Evolutionary conservation across 228 moss, liverwort and hornwort genomes (phyloP).

Genomic region (Sphagnum fallax): DNA sequence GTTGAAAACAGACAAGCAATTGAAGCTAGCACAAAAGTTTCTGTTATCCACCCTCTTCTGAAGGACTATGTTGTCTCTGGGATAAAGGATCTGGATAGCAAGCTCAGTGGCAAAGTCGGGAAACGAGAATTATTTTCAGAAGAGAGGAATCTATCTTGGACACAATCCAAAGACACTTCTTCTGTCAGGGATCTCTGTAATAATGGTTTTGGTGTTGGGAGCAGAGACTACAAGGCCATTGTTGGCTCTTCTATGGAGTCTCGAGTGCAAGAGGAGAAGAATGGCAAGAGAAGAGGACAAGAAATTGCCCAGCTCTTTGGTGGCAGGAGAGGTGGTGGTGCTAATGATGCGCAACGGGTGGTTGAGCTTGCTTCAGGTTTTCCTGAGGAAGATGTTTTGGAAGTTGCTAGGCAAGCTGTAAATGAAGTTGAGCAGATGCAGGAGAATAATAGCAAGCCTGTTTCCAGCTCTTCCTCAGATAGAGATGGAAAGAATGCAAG

Average conservation of each 20-base stretch:
- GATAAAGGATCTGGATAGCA: conserved; percentile 43
- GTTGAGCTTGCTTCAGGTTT: conserved; percentile 48
- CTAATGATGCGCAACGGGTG: conserved; percentile 42
- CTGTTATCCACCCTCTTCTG: conserved; percentile 24
- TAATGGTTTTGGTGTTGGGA: conserved; percentile 33
- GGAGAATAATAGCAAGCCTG: conserved; percentile 62
- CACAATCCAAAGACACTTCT: conserved; percentile 34
- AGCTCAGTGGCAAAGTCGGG: conserved; percentile 37
- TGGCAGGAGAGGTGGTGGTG: conserved; percentile 34
- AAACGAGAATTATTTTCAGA: conserved; percentile 37
- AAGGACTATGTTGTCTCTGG: conserved; percentile 43
- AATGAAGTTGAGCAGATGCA: conserved; percentile 82
- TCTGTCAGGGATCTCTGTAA: conserved; percentile 61
- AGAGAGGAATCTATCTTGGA: conserved; percentile 34
- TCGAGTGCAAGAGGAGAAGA: conserved; percentile 39
- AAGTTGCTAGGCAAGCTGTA: conserved; percentile 80
- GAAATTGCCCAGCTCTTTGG: conserved; percentile 51
- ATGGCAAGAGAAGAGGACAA: conserved; percentile 46
- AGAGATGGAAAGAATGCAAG: conserved; percentile 43
- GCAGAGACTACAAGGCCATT: conserved; percentile 38
- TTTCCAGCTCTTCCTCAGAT: conserved; percentile 42
- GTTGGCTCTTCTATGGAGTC: conserved; percentile 38
- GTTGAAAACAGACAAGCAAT: conserved; percentile 27
- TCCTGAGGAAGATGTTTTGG: conserved; percentile 80
- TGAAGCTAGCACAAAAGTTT: conserved; percentile 29